Evolutionary conservation across 2,329 filamentous ascomycete genomes (phyloP).

Genomic region (Madurella fahalii): DNA sequence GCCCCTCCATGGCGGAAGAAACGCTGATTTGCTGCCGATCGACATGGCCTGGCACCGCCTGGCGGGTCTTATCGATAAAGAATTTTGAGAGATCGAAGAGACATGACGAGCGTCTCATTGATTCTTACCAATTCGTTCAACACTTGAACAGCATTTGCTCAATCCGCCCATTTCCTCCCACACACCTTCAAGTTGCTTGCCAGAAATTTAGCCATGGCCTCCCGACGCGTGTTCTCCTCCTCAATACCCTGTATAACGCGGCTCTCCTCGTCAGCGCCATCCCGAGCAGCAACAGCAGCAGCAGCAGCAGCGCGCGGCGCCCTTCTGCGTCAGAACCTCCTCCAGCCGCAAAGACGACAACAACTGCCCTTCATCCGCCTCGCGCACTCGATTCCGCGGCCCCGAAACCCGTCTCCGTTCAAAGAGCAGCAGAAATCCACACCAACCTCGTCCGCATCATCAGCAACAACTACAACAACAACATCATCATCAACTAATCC

Average conservation of each 20-base stretch:
- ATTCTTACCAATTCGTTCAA: background rate
- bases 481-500: background rate
- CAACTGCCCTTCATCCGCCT: slow-evolving; percentile 17
- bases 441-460: slow-evolving; percentile 43
- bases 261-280: slow-evolving; percentile 1
- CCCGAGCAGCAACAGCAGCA: background rate
- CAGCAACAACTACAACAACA: slow-evolving; percentile 33
- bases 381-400: slow-evolving; percentile 31
- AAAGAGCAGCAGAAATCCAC: slow-evolving; percentile 45
- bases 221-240: slow-evolving; percentile 10
- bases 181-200: no score
- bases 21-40: slow-evolving; percentile 6
- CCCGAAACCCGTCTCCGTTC: slow-evolving; percentile 31
- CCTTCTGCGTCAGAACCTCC: background rate
- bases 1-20: slow-evolving; percentile 4
- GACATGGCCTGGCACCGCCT: background rate
- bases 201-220: slow-evolving; percentile 13
- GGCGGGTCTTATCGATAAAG: slow-evolving; percentile 15
- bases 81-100: background rate
- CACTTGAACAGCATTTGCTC: background rate
- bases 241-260: slow-evolving; percentile 7
- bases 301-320: background rate
- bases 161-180: background rate
- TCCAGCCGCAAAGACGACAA: background rate
- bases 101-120: background rate